Evolutionary conservation across 2,329 filamentous ascomycete species (phyloP).

Genomic region (Claviceps arundinis): DNA sequence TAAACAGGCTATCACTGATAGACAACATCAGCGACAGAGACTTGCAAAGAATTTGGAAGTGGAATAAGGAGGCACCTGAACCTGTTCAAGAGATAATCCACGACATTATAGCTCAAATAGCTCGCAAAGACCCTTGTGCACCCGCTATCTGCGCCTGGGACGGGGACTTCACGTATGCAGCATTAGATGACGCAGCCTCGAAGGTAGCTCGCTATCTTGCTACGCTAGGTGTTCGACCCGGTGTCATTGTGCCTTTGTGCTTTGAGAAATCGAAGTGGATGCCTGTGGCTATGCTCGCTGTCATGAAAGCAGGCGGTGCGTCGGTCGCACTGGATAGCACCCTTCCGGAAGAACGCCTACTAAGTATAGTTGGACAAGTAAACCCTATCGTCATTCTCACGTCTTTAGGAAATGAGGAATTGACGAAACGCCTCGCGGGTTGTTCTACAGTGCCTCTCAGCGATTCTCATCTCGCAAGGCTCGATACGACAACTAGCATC

Average conservation of each 20-base stretch:
- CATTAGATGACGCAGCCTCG: constrained; percentile 8
- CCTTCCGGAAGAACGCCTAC: constrained; percentile 6
- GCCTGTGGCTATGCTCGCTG: constrained; percentile 17
- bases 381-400: background rate
- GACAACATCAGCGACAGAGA: background rate
- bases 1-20: background rate
- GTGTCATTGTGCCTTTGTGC: constrained; percentile 16
- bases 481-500: background rate
- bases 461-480: background rate
- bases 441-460: background rate
- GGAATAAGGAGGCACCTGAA: background rate
- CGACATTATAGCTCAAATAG: background rate
- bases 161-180: constrained; percentile 11
- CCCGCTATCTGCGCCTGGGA: constrained; percentile 14
- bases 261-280: constrained; percentile 23
- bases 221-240: constrained; percentile 11
- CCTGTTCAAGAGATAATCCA: background rate
- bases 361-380: constrained; percentile 1
- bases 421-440: background rate
- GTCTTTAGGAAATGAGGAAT: background rate
- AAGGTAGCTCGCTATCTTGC: constrained; percentile 5
- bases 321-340: constrained; percentile 8
- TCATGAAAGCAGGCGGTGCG: constrained; percentile 20
- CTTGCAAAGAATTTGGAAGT: background rate
- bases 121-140: background rate